Base-by-base conservation (phyloP, 495 filamentous ascomycete species). In the Tuber microsphaerosporum region DNA sequence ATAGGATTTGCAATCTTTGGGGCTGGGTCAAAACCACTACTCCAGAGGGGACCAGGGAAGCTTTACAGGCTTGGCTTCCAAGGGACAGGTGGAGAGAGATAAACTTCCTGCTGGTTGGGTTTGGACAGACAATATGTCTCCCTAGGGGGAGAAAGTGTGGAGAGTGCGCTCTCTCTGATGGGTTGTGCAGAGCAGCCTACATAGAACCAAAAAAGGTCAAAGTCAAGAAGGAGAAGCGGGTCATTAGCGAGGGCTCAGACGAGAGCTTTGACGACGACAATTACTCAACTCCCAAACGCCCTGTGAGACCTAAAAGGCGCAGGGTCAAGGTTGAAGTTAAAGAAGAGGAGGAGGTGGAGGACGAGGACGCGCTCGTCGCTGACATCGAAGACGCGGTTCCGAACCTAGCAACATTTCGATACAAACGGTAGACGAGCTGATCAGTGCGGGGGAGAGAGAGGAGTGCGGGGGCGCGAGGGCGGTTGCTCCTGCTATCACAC, bases 1-100 rank as follows among this genome's bases (percentile, higher is more conserved):
- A 90, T 94, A 65, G 56, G 43, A 97, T 99, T 81, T 94, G 94
- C 69, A 99, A 99, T 85, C 85, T 97, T 41, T 98, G 94, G 95
- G 92, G 92, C 12, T 99, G 95, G 95, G 78, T 84, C 22, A 90
- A 89, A 75, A 94, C 93, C 0, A 92, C 90, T 78, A 91, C 84
- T 12, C 94, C 94, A 0, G 94, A 97, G 85, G 92, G 93, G 80
- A 97, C 95, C 42, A 87, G 95, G 46, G 81, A 85, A 56, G 89
- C 90, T 46, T 84, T 99, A 75, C 88, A 98, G 87, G 85, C 86
- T 1, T 98, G 94, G 94, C 84, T 97, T 76, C 94, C 94, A 12
- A 86, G 84, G 76, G 93, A 97, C 37, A 89, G 89, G 81, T 97
- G 95, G 94, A 92, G 93, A 84, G 93, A 96, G 84, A 97, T 97